Evolutionary conservation across 2,329 filamentous ascomycete species (phyloP).

Genomic region (Monilinia laxa): DNA sequence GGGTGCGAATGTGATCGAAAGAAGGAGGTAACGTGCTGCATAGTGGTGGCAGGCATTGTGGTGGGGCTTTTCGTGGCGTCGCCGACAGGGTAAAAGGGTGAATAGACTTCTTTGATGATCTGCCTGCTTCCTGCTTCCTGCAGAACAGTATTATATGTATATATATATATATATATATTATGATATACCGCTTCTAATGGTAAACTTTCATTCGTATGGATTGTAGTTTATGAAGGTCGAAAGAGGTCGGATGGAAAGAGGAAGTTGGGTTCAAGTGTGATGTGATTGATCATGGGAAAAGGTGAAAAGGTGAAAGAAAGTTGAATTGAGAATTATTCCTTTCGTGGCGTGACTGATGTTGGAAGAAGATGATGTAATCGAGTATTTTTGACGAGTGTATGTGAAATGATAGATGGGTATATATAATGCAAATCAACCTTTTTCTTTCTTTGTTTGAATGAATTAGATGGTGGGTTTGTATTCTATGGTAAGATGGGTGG

Average conservation of each 20-base stretch:
- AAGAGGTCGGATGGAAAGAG: background rate
- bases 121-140: background rate
- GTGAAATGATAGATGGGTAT: no score
- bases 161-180: no score
- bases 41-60: constrained; percentile 20
- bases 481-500: background rate
- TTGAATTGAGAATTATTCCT: background rate
- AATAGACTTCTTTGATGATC: constrained; percentile 2
- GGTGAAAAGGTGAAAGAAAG: background rate
- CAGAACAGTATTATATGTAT: constrained; percentile 1
- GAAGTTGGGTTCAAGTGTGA: background rate
- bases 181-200: background rate
- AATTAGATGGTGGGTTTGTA: background rate
- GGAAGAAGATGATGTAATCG: background rate
- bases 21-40: constrained; percentile 23
- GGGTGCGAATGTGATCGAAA: constrained; percentile 19
- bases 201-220: background rate
- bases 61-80: constrained; percentile 6
- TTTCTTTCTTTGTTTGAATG: background rate
- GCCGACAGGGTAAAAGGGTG: background rate
- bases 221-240: background rate
- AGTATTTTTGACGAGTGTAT: background rate
- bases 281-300: background rate
- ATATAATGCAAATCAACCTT: no score
- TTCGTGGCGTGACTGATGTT: background rate